A percentile compares a stretch with the other conserved stretches of the same genome.
These are phyloP conservation scores for Carex myosuroides DNA, from an alignment of 176 grass and related monocot species.

Conservation along the genomic window DNA sequence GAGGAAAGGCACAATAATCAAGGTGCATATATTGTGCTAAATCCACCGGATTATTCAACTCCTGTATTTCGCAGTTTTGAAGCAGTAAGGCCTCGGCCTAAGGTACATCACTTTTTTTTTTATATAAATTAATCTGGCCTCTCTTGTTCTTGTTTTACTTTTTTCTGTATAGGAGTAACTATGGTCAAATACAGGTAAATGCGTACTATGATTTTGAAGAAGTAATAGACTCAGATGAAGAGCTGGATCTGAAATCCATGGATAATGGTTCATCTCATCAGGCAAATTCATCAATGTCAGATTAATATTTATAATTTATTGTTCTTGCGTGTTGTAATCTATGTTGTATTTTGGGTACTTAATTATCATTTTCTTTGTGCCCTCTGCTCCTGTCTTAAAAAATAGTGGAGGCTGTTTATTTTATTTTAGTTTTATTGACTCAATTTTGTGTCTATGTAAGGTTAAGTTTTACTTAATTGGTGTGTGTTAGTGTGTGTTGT, in stretches of 20 bases:
- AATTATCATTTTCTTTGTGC: background rate
- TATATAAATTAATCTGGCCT: background rate
- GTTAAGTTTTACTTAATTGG: background rate
- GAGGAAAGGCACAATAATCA: conserved; percentile 70
- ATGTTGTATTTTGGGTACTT: background rate
- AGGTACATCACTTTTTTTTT: conserved; percentile 35
- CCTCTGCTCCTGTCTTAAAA: background rate
- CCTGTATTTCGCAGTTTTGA: conserved; percentile 88
- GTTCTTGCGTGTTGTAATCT: background rate
- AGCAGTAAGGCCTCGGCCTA: conserved; percentile 76
- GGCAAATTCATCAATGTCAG: conserved; percentile 9
- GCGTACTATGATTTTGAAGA: conserved; percentile 81
- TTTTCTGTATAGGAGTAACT: background rate
- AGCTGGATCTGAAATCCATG: conserved; percentile 73
- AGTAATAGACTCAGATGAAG: conserved; percentile 92
- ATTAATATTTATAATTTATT: conserved; percentile 3
- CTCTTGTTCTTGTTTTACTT: background rate
- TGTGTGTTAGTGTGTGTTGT: background rate
- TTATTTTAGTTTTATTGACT: background rate
- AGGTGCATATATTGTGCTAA: conserved; percentile 86
- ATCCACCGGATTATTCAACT: conserved; percentile 63
- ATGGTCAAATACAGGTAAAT: conserved; percentile 38
- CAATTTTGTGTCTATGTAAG: background rate
- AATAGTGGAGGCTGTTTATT: background rate
- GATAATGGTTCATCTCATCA: conserved; percentile 43